Percentiles rank a stretch among this genome's conserved stretches.
phyloP scores from a whole-genome alignment of 768 basidiomycete genomes.

The Asterophora lycoperdoides region DNA sequence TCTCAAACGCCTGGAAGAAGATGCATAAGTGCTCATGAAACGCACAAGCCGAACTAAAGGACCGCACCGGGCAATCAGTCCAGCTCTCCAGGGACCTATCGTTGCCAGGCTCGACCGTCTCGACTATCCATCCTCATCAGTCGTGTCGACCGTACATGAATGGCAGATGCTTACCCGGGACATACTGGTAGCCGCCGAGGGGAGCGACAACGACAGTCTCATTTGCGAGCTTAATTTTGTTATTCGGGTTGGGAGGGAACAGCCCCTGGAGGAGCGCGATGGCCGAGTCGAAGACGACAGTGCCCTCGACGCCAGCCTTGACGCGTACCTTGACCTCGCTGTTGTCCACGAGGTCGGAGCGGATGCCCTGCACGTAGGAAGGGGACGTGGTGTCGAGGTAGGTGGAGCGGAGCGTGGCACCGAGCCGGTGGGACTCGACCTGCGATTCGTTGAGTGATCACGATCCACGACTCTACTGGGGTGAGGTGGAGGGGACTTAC shows the following conservation, averaged over 20 bases:
- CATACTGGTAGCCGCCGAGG: slow-evolving; percentile 81
- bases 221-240: slow-evolving; percentile 76
- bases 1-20: slow-evolving; percentile 51
- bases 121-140: slow-evolving; percentile 41
- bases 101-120: slow-evolving; percentile 83
- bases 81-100: slow-evolving; percentile 83
- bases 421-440: slow-evolving; percentile 68
- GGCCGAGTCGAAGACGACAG: slow-evolving; percentile 84
- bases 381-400: slow-evolving; percentile 67
- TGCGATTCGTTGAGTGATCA: too few species aligned
- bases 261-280: slow-evolving; percentile 83
- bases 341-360: slow-evolving; percentile 66
- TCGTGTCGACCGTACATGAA: not conserved
- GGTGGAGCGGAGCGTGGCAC: slow-evolving; percentile 53
- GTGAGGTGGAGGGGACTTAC: slow-evolving; percentile 31
- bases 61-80: slow-evolving; percentile 52
- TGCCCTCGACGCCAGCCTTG: slow-evolving; percentile 81
- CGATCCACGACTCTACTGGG: too few species aligned
- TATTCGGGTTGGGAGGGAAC: slow-evolving; percentile 73
- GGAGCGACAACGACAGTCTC: slow-evolving; percentile 68
- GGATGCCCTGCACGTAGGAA: slow-evolving; percentile 64
- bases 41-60: too few species aligned
- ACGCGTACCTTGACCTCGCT: slow-evolving; percentile 70
- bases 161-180: slow-evolving; percentile 50
- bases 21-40: not conserved